Evolutionary conservation across 2,329 filamentous ascomycete species (phyloP).

Genomic region (Trichoderma cornu-damae): DNA sequence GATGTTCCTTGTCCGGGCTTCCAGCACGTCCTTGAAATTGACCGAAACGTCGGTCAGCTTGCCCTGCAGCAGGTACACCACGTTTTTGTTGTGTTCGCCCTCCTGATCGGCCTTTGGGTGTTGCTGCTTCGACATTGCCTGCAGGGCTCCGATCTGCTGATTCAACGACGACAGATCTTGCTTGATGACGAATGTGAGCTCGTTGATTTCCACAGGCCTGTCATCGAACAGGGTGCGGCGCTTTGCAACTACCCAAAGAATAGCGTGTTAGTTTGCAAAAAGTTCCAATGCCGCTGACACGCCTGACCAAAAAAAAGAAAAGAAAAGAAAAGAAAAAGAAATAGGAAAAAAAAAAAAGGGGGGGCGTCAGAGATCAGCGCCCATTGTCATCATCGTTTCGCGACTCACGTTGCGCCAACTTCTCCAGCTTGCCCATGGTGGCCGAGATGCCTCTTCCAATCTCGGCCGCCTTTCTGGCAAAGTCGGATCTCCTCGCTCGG

Average conservation of each 20-base stretch:
- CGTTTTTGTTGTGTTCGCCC: constrained; percentile 97
- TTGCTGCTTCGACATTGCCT: constrained; percentile 69
- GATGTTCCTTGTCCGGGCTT: constrained; percentile 95
- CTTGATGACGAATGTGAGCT: constrained; percentile 96
- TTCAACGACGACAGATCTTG: constrained; percentile 84
- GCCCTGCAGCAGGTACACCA: constrained; percentile 84
- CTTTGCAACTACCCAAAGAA: constrained; percentile 63
- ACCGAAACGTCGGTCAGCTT: constrained; percentile 88
- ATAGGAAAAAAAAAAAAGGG: too few relatives aligned
- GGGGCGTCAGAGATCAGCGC: too few relatives aligned
- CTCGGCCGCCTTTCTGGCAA: constrained; percentile 83
- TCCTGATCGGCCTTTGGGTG: constrained; percentile 73
- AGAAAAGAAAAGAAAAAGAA: too few relatives aligned
- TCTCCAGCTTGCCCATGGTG: constrained; percentile 93
- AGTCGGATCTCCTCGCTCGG: constrained; percentile 71
- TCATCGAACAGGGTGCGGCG: constrained; percentile 97
- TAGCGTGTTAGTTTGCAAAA: constrained; percentile 20
- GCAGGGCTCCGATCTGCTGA: constrained; percentile 79
- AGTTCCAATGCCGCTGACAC: neutral
- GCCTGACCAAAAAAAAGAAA: too few relatives aligned
- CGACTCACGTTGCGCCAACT: constrained; percentile 71
- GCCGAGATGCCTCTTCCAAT: constrained; percentile 87
- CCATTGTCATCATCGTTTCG: too few relatives aligned
- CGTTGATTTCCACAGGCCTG: constrained; percentile 91
- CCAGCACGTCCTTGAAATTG: constrained; percentile 96